A percentile compares a stretch with the other conserved stretches of the same genome.
Evolutionary conservation across 768 basidiomycete species (phyloP).

Genomic region (Pulveroboletus sp.): DNA sequence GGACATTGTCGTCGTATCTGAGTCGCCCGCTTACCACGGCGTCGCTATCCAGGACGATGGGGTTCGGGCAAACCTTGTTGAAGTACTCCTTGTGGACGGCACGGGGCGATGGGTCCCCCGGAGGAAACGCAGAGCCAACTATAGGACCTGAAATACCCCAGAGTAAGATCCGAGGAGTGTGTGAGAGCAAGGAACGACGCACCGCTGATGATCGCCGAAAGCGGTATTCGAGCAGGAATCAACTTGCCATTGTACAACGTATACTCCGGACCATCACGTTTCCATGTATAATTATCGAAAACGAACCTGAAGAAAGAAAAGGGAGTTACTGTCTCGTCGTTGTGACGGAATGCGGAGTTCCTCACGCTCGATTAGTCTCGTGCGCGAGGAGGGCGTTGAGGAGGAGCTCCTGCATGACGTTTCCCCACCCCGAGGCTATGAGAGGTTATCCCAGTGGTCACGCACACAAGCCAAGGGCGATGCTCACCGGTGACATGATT

Average conservation of each 20-base stretch:
- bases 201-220: slow-evolving; percentile 52
- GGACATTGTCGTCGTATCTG: slow-evolving; percentile 17
- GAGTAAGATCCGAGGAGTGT: background rate
- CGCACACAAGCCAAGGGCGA: background rate
- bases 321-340: background rate
- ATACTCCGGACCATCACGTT: slow-evolving; percentile 37
- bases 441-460: background rate
- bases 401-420: slow-evolving; percentile 54
- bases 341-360: background rate
- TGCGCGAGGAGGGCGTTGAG: slow-evolving; percentile 48
- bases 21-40: slow-evolving; percentile 20
- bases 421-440: slow-evolving; percentile 56
- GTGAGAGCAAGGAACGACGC: slow-evolving; percentile 5
- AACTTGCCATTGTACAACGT: slow-evolving; percentile 44
- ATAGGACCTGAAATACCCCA: slow-evolving; percentile 34
- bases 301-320: slow-evolving; percentile 38
- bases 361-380: slow-evolving; percentile 45
- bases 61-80: slow-evolving; percentile 43
- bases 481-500: slow-evolving; percentile 43
- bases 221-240: slow-evolving; percentile 51
- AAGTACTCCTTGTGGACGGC: slow-evolving; percentile 46
- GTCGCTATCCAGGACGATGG: slow-evolving; percentile 28
- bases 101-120: slow-evolving; percentile 35
- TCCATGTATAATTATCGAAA: slow-evolving; percentile 59
- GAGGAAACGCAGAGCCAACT: slow-evolving; percentile 37